These are phyloP conservation scores for Elsinoe batatas DNA, from an alignment of 2,329 filamentous ascomycete genomes.

Conservation along the genomic window DNA sequence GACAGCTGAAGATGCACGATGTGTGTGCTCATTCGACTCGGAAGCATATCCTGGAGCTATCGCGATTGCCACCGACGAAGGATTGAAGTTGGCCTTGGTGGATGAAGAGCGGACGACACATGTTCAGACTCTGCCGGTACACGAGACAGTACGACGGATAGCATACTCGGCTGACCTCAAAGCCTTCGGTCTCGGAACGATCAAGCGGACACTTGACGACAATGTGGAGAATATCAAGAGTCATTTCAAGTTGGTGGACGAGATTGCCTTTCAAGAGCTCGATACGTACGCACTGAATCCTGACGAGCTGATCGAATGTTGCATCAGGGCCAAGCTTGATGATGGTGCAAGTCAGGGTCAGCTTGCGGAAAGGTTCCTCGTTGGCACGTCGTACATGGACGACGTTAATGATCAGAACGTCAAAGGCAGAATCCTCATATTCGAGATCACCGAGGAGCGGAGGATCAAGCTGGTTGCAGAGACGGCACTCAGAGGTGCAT, in stretches of 20 bases:
- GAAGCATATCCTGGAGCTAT: slow-evolving; percentile 73
- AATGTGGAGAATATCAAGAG: slow-evolving; percentile 69
- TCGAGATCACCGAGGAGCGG: slow-evolving; percentile 69
- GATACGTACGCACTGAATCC: slow-evolving; percentile 57
- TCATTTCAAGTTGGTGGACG: slow-evolving; percentile 82
- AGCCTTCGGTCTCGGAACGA: slow-evolving; percentile 78
- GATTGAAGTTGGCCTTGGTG: slow-evolving; percentile 69
- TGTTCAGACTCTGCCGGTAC: slow-evolving; percentile 66
- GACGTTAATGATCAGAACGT: slow-evolving; percentile 43
- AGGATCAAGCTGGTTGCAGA: slow-evolving; percentile 63
- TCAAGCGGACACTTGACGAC: slow-evolving; percentile 59
- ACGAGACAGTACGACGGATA: slow-evolving; percentile 75
- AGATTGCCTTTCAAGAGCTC: slow-evolving; percentile 72
- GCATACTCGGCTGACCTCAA: slow-evolving; percentile 72
- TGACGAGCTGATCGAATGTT: slow-evolving; percentile 73
- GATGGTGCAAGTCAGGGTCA: slow-evolving; percentile 39
- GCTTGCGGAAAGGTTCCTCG: slow-evolving; percentile 68
- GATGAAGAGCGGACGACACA: slow-evolving; percentile 83
- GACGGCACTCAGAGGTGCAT: slow-evolving; percentile 65
- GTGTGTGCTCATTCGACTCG: slow-evolving; percentile 72
- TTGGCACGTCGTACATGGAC: slow-evolving; percentile 76
- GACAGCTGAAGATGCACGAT: slow-evolving; percentile 74
- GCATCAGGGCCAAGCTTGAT: slow-evolving; percentile 65
- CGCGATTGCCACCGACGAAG: slow-evolving; percentile 64
- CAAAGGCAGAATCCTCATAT: slow-evolving; percentile 71